These are phyloP conservation scores for Cryphonectria nitschkei DNA, from an alignment of 2,329 filamentous ascomycete species.

Conservation along the genomic window DNA sequence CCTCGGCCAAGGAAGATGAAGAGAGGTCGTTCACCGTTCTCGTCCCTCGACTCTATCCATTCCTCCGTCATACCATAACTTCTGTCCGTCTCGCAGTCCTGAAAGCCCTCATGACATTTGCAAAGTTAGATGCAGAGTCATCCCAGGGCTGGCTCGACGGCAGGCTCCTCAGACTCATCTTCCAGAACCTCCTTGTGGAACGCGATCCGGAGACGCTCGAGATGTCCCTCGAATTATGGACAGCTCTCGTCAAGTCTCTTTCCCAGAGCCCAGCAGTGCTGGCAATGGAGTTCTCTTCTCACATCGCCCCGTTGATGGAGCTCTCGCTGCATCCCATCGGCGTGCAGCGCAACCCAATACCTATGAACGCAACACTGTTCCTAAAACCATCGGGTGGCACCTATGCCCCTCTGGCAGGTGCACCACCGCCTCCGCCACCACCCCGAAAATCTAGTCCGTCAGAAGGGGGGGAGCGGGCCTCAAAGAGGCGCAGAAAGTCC, in stretches of 20 bases:
- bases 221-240: conserved; percentile 87
- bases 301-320: conserved; percentile 80
- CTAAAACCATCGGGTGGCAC: conserved; percentile 90
- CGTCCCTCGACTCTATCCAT: conserved; percentile 92
- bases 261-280: conserved; percentile 67
- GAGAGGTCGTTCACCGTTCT: conserved; percentile 90
- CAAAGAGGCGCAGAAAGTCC: conserved; percentile 80
- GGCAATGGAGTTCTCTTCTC: conserved; percentile 71
- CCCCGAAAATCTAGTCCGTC: conserved; percentile 56
- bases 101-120: conserved; percentile 89
- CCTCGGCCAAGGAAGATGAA: conserved; percentile 79
- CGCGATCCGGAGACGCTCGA: conserved; percentile 81
- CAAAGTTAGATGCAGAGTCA: conserved; percentile 78
- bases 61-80: conserved; percentile 94
- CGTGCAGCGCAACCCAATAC: conserved; percentile 84
- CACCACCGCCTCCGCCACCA: conserved; percentile 46
- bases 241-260: conserved; percentile 72
- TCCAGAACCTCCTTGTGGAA: conserved; percentile 94
- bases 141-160: conserved; percentile 92
- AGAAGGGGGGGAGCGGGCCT: conserved; percentile 62
- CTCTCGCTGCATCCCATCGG: conserved; percentile 90
- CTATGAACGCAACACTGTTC: conserved; percentile 88
- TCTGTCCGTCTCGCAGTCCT: conserved; percentile 92
- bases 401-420: conserved; percentile 62
- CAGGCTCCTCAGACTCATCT: conserved; percentile 83